Evolutionary conservation across 345 rosid species (phyloP).

Genomic region (Moricandia moricandioides): DNA sequence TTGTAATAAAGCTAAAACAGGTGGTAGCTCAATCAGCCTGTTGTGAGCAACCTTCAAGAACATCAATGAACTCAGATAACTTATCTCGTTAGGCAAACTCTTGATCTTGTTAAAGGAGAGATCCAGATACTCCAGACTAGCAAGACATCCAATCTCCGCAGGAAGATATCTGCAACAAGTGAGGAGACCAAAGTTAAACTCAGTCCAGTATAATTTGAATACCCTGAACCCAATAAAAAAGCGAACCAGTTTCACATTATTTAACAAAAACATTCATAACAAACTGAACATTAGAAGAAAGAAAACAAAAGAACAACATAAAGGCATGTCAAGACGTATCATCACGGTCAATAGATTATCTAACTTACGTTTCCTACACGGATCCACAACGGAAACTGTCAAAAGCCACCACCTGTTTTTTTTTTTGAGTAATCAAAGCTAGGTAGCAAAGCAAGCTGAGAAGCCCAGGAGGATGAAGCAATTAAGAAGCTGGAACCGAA

Average conservation of each 20-base stretch:
- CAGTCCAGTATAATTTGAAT: neutral
- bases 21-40: slow-evolving; percentile 69
- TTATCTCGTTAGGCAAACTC: slow-evolving; percentile 71
- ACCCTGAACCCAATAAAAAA: neutral
- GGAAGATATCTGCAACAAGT: slow-evolving; percentile 75
- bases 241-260: neutral
- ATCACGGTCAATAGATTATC: slow-evolving; percentile 1
- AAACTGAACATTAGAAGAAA: neutral
- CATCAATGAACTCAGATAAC: slow-evolving; percentile 60
- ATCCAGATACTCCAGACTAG: slow-evolving; percentile 73
- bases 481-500: slow-evolving; percentile 21
- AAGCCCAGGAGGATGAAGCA: slow-evolving; percentile 20
- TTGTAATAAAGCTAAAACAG: slow-evolving; percentile 60
- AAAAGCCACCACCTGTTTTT: slow-evolving; percentile 24
- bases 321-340: neutral
- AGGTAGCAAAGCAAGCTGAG: slow-evolving; percentile 27
- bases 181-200: slow-evolving; percentile 16
- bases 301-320: neutral
- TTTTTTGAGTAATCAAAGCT: slow-evolving; percentile 4
- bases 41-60: slow-evolving; percentile 80
- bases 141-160: slow-evolving; percentile 88
- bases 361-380: slow-evolving; percentile 31
- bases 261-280: neutral
- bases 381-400: slow-evolving; percentile 22
- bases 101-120: slow-evolving; percentile 94